These are phyloP conservation scores for Kappamyces sp. DNA, from an alignment of 192 early-diverging fungal species.

Conservation along the genomic window DNA sequence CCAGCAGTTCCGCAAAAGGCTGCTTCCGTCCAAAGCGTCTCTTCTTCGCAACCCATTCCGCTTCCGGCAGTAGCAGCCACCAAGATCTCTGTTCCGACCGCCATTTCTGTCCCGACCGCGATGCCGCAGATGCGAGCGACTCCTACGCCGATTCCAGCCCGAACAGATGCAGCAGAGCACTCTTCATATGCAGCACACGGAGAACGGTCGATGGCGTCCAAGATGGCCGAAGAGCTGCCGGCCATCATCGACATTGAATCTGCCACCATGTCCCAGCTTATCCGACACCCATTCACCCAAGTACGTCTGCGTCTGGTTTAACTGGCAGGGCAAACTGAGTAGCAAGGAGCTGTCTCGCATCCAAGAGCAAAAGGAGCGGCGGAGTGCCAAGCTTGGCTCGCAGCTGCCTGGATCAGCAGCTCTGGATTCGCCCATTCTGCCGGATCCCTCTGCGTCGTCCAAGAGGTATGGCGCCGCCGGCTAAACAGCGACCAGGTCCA, in stretches of 20 bases:
- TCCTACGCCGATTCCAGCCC: background rate
- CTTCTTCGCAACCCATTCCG: too few relatives aligned
- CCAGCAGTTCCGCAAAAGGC: too few relatives aligned
- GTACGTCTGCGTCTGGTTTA: background rate
- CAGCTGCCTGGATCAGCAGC: background rate
- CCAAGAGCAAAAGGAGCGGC: slow-evolving; percentile 4
- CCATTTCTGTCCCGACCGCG: slow-evolving; percentile 4
- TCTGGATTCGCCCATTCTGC: slow-evolving; percentile 5
- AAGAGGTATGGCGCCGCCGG: too few relatives aligned
- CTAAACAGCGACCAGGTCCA: too few relatives aligned
- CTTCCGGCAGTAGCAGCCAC: too few relatives aligned
- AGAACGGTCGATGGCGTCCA: background rate
- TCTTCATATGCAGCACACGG: background rate
- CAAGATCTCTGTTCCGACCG: too few relatives aligned
- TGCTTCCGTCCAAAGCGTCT: too few relatives aligned
- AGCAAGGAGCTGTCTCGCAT: too few relatives aligned
- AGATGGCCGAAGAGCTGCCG: slow-evolving; percentile 1
- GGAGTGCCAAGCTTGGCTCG: background rate
- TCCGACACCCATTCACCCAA: slow-evolving; percentile 1
- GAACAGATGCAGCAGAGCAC: background rate
- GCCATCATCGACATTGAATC: slow-evolving; percentile 16
- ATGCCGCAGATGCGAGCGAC: too few relatives aligned
- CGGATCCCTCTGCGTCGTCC: too few relatives aligned
- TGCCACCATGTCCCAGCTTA: slow-evolving; percentile 8
- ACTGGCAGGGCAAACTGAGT: too few relatives aligned